phyloP scores from a whole-genome alignment of 2,329 filamentous ascomycete genomes.

The Chrysoporthe cubensis region DNA sequence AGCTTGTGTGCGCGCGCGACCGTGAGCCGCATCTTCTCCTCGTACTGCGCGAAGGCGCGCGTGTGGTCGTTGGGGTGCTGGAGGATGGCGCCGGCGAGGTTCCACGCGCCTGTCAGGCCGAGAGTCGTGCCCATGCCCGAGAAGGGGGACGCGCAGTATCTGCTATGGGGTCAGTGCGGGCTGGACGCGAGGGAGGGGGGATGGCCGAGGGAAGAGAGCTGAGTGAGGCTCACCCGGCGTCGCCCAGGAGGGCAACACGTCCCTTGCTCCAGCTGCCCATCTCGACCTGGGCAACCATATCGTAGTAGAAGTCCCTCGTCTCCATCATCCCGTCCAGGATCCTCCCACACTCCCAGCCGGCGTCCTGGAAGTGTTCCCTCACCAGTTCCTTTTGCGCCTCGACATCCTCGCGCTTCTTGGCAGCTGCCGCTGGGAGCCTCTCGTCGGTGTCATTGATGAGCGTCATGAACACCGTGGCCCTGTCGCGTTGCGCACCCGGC shows the following conservation, averaged over 20 bases:
- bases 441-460: conserved; percentile 33
- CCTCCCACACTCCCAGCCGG: conserved; percentile 49
- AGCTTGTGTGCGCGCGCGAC: conserved; percentile 45
- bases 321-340: conserved; percentile 41
- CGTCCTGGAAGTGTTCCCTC: conserved; percentile 45
- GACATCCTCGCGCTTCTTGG: conserved; percentile 33
- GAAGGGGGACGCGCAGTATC: conserved; percentile 48
- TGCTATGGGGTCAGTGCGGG: conserved; percentile 4
- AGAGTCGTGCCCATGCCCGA: conserved; percentile 54
- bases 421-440: conserved; percentile 29
- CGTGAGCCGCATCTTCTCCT: conserved; percentile 43
- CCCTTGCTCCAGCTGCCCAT: conserved; percentile 41
- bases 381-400: conserved; percentile 45
- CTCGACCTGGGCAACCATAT: conserved; percentile 48
- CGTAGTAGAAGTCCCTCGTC: conserved; percentile 39
- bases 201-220: not conserved
- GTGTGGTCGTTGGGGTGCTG: conserved; percentile 32
- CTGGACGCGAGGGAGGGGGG: not conserved
- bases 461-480: conserved; percentile 23
- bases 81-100: conserved; percentile 52
- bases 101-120: conserved; percentile 52
- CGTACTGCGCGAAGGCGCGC: conserved; percentile 44
- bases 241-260: conserved; percentile 48
- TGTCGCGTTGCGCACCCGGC: conserved; percentile 36
- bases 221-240: conserved; percentile 43